A percentile compares a stretch with the other conserved stretches of the same genome.
These are phyloP conservation scores for Hymenotorrendiella dingleyae DNA, from an alignment of 2,329 filamentous ascomycete species.

Conservation along the genomic window DNA sequence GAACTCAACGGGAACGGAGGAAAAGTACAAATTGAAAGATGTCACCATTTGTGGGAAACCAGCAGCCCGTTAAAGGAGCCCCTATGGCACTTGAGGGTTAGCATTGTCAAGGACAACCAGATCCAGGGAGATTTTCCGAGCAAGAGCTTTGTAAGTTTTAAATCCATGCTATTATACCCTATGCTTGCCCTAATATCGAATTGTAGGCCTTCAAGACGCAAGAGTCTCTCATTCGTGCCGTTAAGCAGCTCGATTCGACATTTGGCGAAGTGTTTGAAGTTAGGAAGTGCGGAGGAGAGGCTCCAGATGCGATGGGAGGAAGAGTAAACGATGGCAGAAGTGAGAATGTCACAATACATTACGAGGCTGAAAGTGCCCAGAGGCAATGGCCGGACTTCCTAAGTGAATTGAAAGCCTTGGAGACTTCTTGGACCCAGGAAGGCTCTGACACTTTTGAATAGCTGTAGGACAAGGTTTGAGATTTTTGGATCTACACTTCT, in stretches of 20 bases:
- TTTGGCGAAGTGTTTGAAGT: conserved; percentile 20
- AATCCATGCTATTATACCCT: background rate
- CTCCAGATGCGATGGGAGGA: conserved; percentile 22
- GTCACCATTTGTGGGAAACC: conserved; percentile 19
- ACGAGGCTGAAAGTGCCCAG: conserved; percentile 14
- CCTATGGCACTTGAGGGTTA: conserved; percentile 21
- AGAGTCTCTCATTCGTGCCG: conserved; percentile 20
- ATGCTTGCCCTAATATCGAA: conserved; percentile 6
- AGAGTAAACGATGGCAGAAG: conserved; percentile 22
- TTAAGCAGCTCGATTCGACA: conserved; percentile 21
- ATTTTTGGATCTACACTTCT: background rate
- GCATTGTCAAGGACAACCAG: conserved; percentile 21
- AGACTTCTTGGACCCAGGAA: conserved; percentile 21
- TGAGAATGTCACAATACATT: conserved; percentile 25
- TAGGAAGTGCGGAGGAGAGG: conserved; percentile 20
- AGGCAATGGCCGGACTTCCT: conserved; percentile 19
- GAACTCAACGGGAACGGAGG: conserved; percentile 19
- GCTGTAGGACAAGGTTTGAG: background rate
- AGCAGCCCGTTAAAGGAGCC: conserved; percentile 16
- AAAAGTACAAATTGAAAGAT: conserved; percentile 16
- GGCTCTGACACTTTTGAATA: conserved; percentile 10
- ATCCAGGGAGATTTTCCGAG: conserved; percentile 18
- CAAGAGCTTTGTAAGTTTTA: conserved; percentile 19
- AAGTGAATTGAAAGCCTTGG: conserved; percentile 13
- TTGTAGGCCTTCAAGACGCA: conserved; percentile 22